Evolutionary conservation across 1,284 basidiomycete genomes (phyloP).

Genomic region (Tranzscheliella williamsii): DNA sequence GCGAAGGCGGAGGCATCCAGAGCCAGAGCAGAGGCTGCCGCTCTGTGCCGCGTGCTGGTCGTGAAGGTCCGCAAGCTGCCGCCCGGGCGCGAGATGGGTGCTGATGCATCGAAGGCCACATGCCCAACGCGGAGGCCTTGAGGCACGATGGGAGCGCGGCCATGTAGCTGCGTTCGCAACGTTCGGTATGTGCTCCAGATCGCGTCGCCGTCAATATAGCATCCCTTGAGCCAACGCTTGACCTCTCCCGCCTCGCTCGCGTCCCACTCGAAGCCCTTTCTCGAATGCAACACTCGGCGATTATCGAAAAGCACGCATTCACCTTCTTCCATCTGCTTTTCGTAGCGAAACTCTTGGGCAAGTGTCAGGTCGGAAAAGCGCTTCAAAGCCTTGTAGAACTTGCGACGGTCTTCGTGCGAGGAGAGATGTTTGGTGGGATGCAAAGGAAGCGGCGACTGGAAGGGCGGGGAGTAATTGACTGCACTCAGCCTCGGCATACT

Average conservation of each 20-base stretch:
- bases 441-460: conserved; percentile 74
- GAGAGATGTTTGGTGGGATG: conserved; percentile 29
- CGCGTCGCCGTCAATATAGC: conserved; percentile 79
- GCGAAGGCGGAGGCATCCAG: conserved; percentile 19
- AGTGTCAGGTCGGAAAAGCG: conserved; percentile 71
- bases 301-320: conserved; percentile 93
- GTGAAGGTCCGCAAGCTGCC: background rate
- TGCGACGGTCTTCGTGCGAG: conserved; percentile 12
- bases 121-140: background rate
- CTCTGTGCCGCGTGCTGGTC: background rate
- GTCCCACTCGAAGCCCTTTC: conserved; percentile 72
- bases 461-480: conserved; percentile 92
- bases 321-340: conserved; percentile 77
- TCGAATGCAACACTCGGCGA: conserved; percentile 83
- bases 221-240: conserved; percentile 70
- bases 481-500: conserved; percentile 53
- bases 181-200: conserved; percentile 67
- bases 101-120: background rate
- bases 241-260: conserved; percentile 61
- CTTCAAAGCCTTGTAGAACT: conserved; percentile 66
- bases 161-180: conserved; percentile 28
- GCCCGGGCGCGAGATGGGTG: background rate
- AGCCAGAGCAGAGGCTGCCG: background rate
- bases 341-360: conserved; percentile 67
- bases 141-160: conserved; percentile 10